Evolutionary conservation across 139 green algal species (phyloP).

Genomic region (Coelastrella sp.): DNA sequence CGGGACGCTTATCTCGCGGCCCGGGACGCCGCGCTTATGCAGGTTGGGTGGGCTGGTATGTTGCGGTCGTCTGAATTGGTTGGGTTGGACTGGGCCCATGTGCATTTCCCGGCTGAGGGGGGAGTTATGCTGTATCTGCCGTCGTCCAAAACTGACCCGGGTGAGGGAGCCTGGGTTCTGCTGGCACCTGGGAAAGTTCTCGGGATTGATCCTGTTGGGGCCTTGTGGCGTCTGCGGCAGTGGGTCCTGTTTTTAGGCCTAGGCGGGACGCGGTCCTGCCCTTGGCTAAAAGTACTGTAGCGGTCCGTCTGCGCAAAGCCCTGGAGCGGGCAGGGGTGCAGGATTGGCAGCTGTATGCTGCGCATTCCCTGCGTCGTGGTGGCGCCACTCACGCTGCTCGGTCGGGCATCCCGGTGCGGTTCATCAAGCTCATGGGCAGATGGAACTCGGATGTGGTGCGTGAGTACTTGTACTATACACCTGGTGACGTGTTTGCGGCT

Average conservation of each 20-base stretch:
- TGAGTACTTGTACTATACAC: constrained; percentile 20
- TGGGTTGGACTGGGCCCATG: neutral
- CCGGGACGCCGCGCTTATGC: constrained; percentile 1
- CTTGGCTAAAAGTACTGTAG: neutral
- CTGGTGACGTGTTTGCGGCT: neutral
- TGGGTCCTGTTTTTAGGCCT: neutral
- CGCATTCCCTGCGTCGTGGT: constrained; percentile 7
- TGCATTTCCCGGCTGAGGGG: neutral
- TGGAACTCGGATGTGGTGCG: constrained; percentile 25
- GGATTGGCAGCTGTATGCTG: neutral
- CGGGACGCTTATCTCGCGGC: neutral
- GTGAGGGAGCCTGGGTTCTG: constrained; percentile 20
- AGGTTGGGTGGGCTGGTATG: constrained; percentile 26
- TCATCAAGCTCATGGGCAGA: constrained; percentile 15
- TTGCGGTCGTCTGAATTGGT: constrained; percentile 19
- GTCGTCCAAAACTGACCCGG: constrained; percentile 21
- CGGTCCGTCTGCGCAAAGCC: neutral
- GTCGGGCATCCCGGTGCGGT: neutral
- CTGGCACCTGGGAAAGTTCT: neutral
- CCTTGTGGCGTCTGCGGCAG: neutral
- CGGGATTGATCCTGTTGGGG: neutral
- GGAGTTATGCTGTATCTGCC: constrained; percentile 38
- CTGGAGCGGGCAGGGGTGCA: neutral
- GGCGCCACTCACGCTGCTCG: constrained; percentile 5
- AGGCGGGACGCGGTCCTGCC: no score